Conservation (phyloP, 768 basidiomycete species). For the Omphalotus guepiniiformis region DNA sequence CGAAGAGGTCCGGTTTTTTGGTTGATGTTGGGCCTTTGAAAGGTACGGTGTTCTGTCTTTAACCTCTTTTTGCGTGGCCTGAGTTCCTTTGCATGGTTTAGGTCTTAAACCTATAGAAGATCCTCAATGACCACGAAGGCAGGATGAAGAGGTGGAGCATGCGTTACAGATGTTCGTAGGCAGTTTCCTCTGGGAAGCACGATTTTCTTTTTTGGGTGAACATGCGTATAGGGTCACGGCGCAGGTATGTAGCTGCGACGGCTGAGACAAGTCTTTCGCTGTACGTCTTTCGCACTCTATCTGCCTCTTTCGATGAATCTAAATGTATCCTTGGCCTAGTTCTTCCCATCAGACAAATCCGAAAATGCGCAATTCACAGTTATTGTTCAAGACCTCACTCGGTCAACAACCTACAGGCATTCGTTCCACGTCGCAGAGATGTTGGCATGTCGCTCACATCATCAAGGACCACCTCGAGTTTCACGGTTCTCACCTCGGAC, state of each 20-base stretch:
- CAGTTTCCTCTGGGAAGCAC: constrained; percentile 90
- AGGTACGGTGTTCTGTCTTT: constrained; percentile 42
- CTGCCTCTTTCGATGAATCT: neutral
- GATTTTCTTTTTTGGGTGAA: constrained; percentile 94
- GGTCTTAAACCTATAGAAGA: constrained; percentile 87
- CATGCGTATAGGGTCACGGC: constrained; percentile 94
- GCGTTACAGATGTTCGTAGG: constrained; percentile 85
- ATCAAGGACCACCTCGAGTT: constrained; percentile 91
- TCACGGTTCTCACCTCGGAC: constrained; percentile 80
- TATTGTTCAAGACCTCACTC: constrained; percentile 41
- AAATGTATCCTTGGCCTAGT: constrained; percentile 57
- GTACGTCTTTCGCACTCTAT: constrained; percentile 36
- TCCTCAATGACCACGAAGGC: constrained; percentile 93
- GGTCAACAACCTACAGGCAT: constrained; percentile 76
- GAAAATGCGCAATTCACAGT: constrained; percentile 78
- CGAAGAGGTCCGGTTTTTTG: constrained; percentile 83
- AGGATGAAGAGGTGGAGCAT: constrained; percentile 78
- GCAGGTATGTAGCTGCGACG: constrained; percentile 75
- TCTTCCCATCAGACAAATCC: constrained; percentile 77
- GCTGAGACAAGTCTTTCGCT: constrained; percentile 74
- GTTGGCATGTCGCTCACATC: constrained; percentile 71
- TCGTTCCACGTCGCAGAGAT: constrained; percentile 75
- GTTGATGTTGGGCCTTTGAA: constrained; percentile 89
- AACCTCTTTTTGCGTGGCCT: neutral
- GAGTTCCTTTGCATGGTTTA: constrained; percentile 29